Base-by-base conservation (phyloP, 192 early-diverging fungal species). In the Endogone sp. region DNA sequence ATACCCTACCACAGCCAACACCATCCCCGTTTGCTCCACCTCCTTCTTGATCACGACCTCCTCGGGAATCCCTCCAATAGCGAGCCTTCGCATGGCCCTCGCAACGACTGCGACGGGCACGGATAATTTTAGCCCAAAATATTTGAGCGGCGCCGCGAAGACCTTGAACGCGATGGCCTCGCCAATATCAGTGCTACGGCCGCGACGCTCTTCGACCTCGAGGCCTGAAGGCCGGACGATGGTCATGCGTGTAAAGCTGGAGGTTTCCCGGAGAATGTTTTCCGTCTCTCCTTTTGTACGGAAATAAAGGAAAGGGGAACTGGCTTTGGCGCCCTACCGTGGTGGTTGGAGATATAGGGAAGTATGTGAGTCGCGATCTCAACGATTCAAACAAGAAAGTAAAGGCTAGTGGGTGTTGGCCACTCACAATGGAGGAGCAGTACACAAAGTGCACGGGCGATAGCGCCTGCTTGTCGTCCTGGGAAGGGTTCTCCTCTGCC, bases 261-360 rank as follows among this genome's bases (percentile, higher is more conserved):
- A 49, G 71, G 88, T 71, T 49, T 77, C 72, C 44, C 72, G 70
- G 27, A 95, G 65, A 27, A 81, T 84, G 21, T 88, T 71, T 69
- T 95, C 91, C 1, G 89, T 91, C 74, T 92, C 78, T 56, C 91
- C 91, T 77, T 95, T 95, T 20, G 86, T 84, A 67, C 80, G 83
- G 24, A 76, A 69, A 66, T 94, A 95, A 37, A 95, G 74, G 26
- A 93, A 84, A 32, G 66, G 67, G 3, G 90, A 90, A 60, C 76
- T 70, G 23, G 81, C 70, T 67, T 89, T 82, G 3, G 90, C 85
- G 2, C 83, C 82, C 69, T 71, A 31, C 0, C 55, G 2, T 65
- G 37, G 37, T 6, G 37, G 61, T 26, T 23, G 13, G 29, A 30
- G n/a, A n/a, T n/a, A n/a, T n/a, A n/a, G n/a, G n/a, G n/a, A n/a